A percentile compares a stretch with the other conserved stretches of the same genome.
phyloP scores from a whole-genome alignment of 306 rosid genomes.

The Acacia melanoxylon region DNA sequence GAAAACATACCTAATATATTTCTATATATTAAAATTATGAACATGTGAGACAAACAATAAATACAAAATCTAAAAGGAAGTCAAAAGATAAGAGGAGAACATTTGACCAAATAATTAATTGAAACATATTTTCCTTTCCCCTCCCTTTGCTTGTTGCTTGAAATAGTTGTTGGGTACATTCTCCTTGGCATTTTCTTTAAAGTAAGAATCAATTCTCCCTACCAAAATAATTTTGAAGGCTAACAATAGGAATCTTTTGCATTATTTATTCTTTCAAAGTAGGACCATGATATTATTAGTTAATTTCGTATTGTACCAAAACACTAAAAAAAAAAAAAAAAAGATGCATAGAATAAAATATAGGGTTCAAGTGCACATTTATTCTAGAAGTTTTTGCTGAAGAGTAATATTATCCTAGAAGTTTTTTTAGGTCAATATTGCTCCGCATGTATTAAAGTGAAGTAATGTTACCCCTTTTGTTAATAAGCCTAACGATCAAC shows the following conservation, averaged over 20 bases:
- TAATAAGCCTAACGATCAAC: too few species aligned
- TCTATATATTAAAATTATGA: neutral
- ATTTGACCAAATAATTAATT: constrained; percentile 3
- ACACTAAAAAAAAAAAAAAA: neutral
- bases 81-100: neutral
- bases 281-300: neutral
- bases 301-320: neutral
- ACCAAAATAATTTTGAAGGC: neutral
- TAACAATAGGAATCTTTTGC: neutral
- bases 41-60: neutral
- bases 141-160: neutral
- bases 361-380: too few species aligned
- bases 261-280: neutral
- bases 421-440: too few species aligned
- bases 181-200: neutral
- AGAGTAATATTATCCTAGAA: too few species aligned
- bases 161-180: neutral
- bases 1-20: too few species aligned
- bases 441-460: too few species aligned
- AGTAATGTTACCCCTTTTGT: too few species aligned
- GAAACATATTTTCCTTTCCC: neutral
- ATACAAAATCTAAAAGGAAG: neutral
- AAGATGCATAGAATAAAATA: neutral
- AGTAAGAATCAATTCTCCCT: neutral
- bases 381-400: too few species aligned